Evolutionary conservation across 257 asterid genomes (phyloP), one percentile per base, ranked within the genome.

Genomic region (Solanum etuberosum): DNA sequence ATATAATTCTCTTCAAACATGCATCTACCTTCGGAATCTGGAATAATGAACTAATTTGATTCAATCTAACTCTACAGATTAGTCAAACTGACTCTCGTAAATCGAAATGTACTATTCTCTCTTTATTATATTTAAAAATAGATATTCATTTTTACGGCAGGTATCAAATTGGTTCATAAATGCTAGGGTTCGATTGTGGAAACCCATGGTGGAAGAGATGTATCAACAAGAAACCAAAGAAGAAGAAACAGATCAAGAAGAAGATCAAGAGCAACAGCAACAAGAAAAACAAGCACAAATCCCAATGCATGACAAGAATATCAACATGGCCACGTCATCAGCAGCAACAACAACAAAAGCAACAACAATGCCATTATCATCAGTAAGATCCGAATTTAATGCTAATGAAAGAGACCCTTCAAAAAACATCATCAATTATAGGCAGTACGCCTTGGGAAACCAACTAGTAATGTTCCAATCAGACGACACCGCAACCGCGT

Each of bases 111-210:
- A 5, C 25, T 1, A 63, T 21, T 9, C 29, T 59, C 3, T 9
- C 14, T 21, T 21, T 21, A 1, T 59, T 23, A 2, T 59, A 4
- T 1, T 1, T 59, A 23, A 59, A 59, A 23, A 9, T 59, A 21
- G 14, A 59, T 59, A 4, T 59, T n/a, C 4, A 61, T 5, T 61
- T 23, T 61, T n/a, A 59, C 14, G 9, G 32, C 92, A 96, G 98
- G 98, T 96, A 27, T 94, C 98, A 23, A 96, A 96, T 86, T 96
- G 98, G 98, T 95, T 95, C 92, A 95, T 95, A 80, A 95, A 95
- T 91, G 98, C 98, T 86, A 93, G 98, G 95, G 98, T 95, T 90
- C 93, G 98, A 51, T 92, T 95, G 35, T 95, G 98, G 98, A 95
- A 95, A 90, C 98, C 98, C 13, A 95, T 95, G 98, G 96, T 95